Evolutionary conservation across 148 eudicot species (phyloP).

Genomic region (Rhododendron ferrugineum): DNA sequence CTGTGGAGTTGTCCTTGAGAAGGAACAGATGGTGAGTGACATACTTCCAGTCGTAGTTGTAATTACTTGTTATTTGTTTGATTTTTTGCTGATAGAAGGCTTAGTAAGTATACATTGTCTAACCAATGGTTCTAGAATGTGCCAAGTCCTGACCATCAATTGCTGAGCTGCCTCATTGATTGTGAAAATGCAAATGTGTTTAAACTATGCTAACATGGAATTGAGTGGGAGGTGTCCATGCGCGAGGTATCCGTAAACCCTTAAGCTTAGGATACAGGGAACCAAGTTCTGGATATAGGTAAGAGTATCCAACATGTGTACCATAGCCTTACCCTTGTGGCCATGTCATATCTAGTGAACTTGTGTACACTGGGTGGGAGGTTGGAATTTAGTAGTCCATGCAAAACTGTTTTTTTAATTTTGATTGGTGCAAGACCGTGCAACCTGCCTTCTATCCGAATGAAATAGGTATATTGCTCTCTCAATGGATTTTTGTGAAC

Average conservation of each 20-base stretch:
- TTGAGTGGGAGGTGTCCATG: background rate
- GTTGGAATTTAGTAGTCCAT: background rate
- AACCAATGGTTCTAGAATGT: background rate
- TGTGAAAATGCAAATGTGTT: background rate
- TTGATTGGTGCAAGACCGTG: background rate
- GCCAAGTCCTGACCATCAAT: background rate
- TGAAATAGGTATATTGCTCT: background rate
- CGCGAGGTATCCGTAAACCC: background rate
- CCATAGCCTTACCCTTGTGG: background rate
- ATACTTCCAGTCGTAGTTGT: background rate
- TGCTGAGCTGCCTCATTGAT: background rate
- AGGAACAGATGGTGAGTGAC: conserved; percentile 71
- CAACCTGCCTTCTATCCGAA: background rate
- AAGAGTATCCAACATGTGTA: background rate
- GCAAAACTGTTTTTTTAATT: background rate
- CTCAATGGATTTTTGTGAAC: background rate
- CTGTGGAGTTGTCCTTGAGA: conserved; percentile 82
- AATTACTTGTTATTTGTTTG: background rate
- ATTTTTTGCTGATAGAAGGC: background rate
- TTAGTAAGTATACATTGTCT: background rate
- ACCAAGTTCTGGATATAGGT: background rate
- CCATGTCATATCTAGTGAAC: background rate
- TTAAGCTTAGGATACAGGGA: background rate
- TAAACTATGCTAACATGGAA: background rate
- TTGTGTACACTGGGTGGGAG: background rate